Evolutionary conservation across 371 early-diverging fungal genomes (phyloP).

Genomic region (Mortierella sp.): DNA sequence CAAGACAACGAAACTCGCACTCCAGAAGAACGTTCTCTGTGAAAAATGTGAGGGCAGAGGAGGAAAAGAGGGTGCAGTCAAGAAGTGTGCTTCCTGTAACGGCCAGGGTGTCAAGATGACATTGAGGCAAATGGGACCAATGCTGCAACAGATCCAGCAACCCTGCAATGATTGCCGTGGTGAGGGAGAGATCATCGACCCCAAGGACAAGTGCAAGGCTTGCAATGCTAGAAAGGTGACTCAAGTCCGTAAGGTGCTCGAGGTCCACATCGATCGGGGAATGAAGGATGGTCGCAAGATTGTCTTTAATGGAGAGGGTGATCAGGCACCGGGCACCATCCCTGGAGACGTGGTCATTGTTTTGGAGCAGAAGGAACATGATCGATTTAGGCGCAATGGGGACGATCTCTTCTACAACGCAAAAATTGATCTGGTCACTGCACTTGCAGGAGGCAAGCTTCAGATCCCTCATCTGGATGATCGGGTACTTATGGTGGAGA

Average conservation of each 20-base stretch:
- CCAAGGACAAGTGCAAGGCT: slow-evolving; percentile 87
- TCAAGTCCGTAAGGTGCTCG: slow-evolving; percentile 86
- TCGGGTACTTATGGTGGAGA: slow-evolving; percentile 82
- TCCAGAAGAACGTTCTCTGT: slow-evolving; percentile 85
- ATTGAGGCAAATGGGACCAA: slow-evolving; percentile 95
- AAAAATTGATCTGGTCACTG: slow-evolving; percentile 92
- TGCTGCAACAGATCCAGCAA: slow-evolving; percentile 97
- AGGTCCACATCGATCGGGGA: slow-evolving; percentile 92
- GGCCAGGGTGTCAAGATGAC: slow-evolving; percentile 90
- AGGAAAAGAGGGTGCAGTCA: slow-evolving; percentile 73
- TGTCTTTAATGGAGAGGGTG: slow-evolving; percentile 92
- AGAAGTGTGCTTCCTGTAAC: slow-evolving; percentile 77
- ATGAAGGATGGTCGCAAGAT: slow-evolving; percentile 97
- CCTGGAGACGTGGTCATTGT: slow-evolving; percentile 93
- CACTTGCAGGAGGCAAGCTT: slow-evolving; percentile 93
- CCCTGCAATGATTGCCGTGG: slow-evolving; percentile 93
- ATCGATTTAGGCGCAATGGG: slow-evolving; percentile 86
- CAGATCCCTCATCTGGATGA: slow-evolving; percentile 92
- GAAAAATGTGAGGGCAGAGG: slow-evolving; percentile 83
- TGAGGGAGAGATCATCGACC: slow-evolving; percentile 87
- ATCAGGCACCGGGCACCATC: slow-evolving; percentile 79
- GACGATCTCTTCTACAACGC: slow-evolving; percentile 86
- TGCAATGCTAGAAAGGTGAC: slow-evolving; percentile 90
- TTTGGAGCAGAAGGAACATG: slow-evolving; percentile 91
- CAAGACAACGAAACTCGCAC: slow-evolving; percentile 86